These are phyloP conservation scores for Botrytis medusae DNA, from an alignment of 2,329 filamentous ascomycete genomes.

Conservation along the genomic window DNA sequence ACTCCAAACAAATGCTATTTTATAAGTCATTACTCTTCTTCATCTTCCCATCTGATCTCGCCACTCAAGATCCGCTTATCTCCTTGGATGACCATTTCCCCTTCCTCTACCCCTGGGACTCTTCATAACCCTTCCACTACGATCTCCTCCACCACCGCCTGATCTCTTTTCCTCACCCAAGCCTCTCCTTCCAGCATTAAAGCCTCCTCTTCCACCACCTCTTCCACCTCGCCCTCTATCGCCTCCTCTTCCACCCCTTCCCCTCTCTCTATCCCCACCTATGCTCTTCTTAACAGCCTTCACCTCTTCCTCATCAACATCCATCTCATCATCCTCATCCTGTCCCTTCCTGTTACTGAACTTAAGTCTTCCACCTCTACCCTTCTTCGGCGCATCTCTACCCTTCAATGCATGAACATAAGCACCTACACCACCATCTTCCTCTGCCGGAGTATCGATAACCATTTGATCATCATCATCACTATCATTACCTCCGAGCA, in stretches of 20 bases:
- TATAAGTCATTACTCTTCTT: neutral
- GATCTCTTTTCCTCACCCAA: slow-evolving; percentile 14
- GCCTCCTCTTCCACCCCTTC: slow-evolving; percentile 45
- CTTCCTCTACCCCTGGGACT: slow-evolving; percentile 28
- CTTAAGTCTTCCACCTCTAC: slow-evolving; percentile 67
- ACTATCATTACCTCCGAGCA: slow-evolving; percentile 60
- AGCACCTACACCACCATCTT: slow-evolving; percentile 60
- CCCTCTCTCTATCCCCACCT: slow-evolving; percentile 33
- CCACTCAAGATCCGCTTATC: neutral
- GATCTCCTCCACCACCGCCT: neutral
- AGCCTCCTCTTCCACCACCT: slow-evolving; percentile 31
- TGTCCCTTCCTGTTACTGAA: slow-evolving; percentile 65
- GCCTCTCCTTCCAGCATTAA: slow-evolving; percentile 31
- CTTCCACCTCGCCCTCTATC: slow-evolving; percentile 43
- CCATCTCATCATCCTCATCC: slow-evolving; percentile 55
- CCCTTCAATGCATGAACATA: slow-evolving; percentile 70
- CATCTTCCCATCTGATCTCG: neutral
- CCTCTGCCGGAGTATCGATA: slow-evolving; percentile 55
- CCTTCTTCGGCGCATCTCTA: slow-evolving; percentile 63
- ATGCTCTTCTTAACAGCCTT: slow-evolving; percentile 53
- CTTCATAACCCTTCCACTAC: slow-evolving; percentile 21
- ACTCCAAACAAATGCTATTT: slow-evolving; percentile 10
- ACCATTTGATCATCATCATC: slow-evolving; percentile 59
- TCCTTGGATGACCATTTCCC: slow-evolving; percentile 20
- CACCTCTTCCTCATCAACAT: slow-evolving; percentile 49